Conservation (phyloP, 805 yeast species). For the Pichia kluyveri region DNA sequence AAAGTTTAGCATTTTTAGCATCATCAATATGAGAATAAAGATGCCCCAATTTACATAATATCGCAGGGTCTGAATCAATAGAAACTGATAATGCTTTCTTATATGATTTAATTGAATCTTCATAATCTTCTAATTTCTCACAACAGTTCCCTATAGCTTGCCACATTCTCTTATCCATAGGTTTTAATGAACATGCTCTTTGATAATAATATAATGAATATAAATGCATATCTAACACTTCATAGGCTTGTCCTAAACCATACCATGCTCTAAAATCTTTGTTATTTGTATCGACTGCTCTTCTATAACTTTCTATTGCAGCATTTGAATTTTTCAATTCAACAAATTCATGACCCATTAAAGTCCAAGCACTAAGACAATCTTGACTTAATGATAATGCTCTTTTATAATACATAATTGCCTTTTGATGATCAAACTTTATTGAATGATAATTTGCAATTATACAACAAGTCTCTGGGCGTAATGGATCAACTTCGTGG, state of each 20-base stretch:
- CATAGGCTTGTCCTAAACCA: constrained; percentile 97
- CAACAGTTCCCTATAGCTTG: constrained; percentile 86
- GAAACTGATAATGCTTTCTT: constrained; percentile 60
- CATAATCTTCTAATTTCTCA: constrained; percentile 61
- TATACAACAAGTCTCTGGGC: constrained; percentile 93
- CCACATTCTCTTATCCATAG: constrained; percentile 93
- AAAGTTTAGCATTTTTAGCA: constrained; percentile 41
- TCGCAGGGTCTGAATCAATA: constrained; percentile 40
- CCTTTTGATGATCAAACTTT: constrained; percentile 88
- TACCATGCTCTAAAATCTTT: constrained; percentile 97
- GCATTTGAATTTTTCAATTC: constrained; percentile 95
- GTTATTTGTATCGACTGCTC: constrained; percentile 84
- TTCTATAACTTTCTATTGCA: constrained; percentile 88
- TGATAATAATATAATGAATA: constrained; percentile 91
- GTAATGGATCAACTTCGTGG: constrained; percentile 68
- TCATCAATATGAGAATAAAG: constrained; percentile 54
- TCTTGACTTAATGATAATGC: constrained; percentile 75
- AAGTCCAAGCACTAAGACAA: constrained; percentile 89
- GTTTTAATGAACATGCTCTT: constrained; percentile 79
- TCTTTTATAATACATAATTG: constrained; percentile 85
- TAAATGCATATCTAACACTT: constrained; percentile 88
- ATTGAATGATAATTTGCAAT: constrained; percentile 89
- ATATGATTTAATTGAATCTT: constrained; percentile 74
- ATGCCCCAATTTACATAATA: constrained; percentile 59
- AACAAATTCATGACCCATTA: constrained; percentile 98